Evolutionary conservation across 768 basidiomycete genomes (phyloP), one percentile per base, ranked within the genome.

Genomic region (Exidia glandulosa): DNA sequence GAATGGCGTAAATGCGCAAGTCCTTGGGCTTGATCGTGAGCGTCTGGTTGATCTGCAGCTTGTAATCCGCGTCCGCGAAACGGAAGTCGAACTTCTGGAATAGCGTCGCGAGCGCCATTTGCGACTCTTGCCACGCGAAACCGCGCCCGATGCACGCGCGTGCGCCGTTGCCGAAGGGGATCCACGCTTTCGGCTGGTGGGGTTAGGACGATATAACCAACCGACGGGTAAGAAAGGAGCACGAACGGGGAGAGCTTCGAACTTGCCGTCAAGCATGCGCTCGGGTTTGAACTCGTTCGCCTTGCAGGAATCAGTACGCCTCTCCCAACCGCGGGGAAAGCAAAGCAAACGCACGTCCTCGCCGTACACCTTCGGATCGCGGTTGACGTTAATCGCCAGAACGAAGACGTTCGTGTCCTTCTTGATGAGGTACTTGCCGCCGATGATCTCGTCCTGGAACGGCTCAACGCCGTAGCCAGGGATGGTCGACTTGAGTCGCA

Each of bases 61-160:
- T 72, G 63, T 80, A 81, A 2, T 71, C 68, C 13, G 76, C 73
- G 67, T 80, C 75, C 34, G 71, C 71, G 54, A 77, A 65, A 10
- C 69, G 67, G 33, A 79, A 67, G 61, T 80, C 77, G 66, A 80
- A 79, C 58, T 72, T 73, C 63, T 79, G 78, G 58, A 79, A 63
- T 31, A 79, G 63, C 41, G 69, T 67, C 1, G 75, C 73, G 56
- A 79, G 67, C 23, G 73, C 73, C 58, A 80, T 73, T 30, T 69
- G 57, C 12, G 76, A 72, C 66, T 79, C 79, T 65, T 79, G 78
- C 75, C 74, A 76, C 0, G 79, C 77, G 48, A 81, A 76, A 0
- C 77, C 71, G 10, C 79, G 71, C 7, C 77, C 77, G 54, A 65
- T 65, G 61, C 69, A 70, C 3, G 65, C 69, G 57, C 69, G 32